phyloP scores from a whole-genome alignment of 148 eudicot genomes.

The Vaccinium myrtillus region DNA sequence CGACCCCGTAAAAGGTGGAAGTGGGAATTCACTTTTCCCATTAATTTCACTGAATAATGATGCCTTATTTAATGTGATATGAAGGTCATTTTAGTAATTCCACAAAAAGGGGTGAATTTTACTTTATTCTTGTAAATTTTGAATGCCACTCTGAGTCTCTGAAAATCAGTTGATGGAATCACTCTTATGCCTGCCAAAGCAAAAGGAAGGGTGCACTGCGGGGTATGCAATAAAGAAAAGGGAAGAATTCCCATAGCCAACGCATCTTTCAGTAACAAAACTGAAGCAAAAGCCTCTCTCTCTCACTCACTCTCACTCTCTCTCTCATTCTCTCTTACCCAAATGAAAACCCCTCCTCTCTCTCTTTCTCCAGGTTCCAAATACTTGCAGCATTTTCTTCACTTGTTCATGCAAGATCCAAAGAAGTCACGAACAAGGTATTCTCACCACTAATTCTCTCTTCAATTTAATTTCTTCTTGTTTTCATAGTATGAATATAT shows the following conservation, averaged over 20 bases:
- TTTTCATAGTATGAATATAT: neutral
- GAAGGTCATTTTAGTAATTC: constrained; percentile 11
- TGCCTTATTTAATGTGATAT: neutral
- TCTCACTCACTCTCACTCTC: constrained; percentile 8
- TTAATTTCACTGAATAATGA: neutral
- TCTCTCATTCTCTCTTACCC: constrained; percentile 24
- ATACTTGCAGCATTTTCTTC: constrained; percentile 15
- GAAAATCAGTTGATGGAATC: constrained; percentile 19
- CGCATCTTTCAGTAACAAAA: constrained; percentile 33
- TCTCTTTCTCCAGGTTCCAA: constrained; percentile 19
- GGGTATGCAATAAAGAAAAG: constrained; percentile 21
- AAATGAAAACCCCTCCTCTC: constrained; percentile 26
- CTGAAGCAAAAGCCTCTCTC: constrained; percentile 24
- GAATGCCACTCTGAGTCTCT: neutral
- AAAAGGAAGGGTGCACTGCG: constrained; percentile 22
- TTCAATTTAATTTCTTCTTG: constrained; percentile 12
- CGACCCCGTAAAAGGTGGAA: too few species aligned
- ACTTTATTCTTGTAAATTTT: constrained; percentile 26
- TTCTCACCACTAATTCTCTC: neutral
- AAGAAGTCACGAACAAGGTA: constrained; percentile 56
- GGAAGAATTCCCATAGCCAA: constrained; percentile 32
- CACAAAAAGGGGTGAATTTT: constrained; percentile 14
- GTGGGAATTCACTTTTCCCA: too few species aligned
- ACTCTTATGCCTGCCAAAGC: constrained; percentile 39
- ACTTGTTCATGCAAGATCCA: constrained; percentile 86